phyloP scores from a whole-genome alignment of 495 filamentous ascomycete species.

The Baudoinia panamericana region DNA sequence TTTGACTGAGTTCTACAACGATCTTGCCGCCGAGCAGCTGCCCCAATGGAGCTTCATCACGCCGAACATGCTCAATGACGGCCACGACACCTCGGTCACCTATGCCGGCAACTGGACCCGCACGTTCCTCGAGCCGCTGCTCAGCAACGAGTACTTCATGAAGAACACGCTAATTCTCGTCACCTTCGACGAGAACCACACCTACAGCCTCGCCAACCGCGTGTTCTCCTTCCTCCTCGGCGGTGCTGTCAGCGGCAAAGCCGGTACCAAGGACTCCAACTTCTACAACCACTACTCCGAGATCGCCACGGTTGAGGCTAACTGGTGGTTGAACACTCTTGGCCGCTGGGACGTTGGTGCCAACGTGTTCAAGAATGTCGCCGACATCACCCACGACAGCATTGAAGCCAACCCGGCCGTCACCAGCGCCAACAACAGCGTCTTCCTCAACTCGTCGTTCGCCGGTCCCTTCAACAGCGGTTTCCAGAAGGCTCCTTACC shows the following conservation, averaged over 20 bases:
- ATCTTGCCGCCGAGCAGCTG: slow-evolving; percentile 20
- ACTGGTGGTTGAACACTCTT: slow-evolving; percentile 25
- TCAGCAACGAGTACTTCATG: slow-evolving; percentile 30
- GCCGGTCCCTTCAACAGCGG: slow-evolving; percentile 25
- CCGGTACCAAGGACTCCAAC: slow-evolving; percentile 24
- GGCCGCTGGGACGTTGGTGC: slow-evolving; percentile 30
- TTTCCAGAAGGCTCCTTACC: slow-evolving; percentile 21
- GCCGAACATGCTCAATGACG: slow-evolving; percentile 28
- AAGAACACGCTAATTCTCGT: slow-evolving; percentile 34
- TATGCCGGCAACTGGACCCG: slow-evolving; percentile 24
- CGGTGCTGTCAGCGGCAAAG: slow-evolving; percentile 18
- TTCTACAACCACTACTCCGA: slow-evolving; percentile 31
- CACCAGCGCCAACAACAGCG: slow-evolving; percentile 15
- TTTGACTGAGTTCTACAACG: slow-evolving; percentile 22
- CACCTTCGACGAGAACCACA: slow-evolving; percentile 34
- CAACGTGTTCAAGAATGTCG: slow-evolving; percentile 26
- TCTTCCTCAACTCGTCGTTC: slow-evolving; percentile 25
- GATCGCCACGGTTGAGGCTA: slow-evolving; percentile 27
- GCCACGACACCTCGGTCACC: slow-evolving; percentile 27
- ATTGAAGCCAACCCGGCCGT: slow-evolving; percentile 19
- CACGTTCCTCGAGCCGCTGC: slow-evolving; percentile 27
- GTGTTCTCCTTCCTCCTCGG: slow-evolving; percentile 29
- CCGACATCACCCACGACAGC: slow-evolving; percentile 23
- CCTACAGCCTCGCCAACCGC: slow-evolving; percentile 28
- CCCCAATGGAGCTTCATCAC: slow-evolving; percentile 30